Evolutionary conservation across 495 filamentous ascomycete genomes (phyloP).

Genomic region (Saxophila tyrrhenica): DNA sequence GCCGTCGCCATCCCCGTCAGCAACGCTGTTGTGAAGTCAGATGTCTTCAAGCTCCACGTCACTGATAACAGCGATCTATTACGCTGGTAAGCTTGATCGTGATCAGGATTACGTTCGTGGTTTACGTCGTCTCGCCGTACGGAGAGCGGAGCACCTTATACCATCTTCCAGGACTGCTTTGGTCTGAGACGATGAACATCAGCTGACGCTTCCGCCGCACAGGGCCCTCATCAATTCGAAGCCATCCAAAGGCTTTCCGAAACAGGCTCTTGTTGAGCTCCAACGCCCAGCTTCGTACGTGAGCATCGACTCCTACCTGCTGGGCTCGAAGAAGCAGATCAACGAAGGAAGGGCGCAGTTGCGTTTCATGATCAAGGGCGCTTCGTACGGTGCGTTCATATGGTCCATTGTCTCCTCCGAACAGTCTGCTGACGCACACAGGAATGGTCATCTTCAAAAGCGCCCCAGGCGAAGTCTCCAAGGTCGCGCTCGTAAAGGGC

Average conservation of each 20-base stretch:
- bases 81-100: too few species aligned
- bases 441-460: background rate
- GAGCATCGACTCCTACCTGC: background rate
- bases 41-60: background rate
- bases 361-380: background rate
- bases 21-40: background rate
- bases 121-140: too few species aligned
- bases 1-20: background rate
- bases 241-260: background rate
- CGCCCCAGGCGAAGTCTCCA: background rate
- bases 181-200: too few species aligned
- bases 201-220: too few species aligned
- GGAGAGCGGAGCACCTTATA: too few species aligned
- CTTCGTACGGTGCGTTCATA: background rate
- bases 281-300: background rate
- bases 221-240: background rate
- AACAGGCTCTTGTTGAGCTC: background rate
- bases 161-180: too few species aligned
- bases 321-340: background rate
- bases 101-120: too few species aligned
- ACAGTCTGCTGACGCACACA: background rate
- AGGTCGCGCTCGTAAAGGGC: background rate
- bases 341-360: background rate
- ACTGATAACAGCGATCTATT: background rate
- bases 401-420: background rate